Evolutionary conservation across 805 yeast genomes (phyloP).

Genomic region (Grigorovia transvaalensis): DNA sequence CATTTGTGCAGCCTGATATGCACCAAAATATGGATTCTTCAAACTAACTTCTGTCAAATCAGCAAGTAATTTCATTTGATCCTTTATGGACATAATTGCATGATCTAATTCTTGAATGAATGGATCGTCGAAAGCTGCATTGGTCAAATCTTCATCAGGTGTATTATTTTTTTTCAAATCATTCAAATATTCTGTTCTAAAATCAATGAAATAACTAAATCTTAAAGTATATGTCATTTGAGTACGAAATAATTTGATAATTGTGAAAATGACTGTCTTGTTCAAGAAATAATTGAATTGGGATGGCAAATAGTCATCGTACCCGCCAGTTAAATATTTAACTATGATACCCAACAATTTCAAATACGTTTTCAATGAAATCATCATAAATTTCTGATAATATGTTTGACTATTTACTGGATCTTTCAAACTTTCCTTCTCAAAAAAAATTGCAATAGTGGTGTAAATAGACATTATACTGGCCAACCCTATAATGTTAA

Average conservation of each 20-base stretch:
- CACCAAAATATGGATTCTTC: slow-evolving; percentile 7
- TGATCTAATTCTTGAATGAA: neutral
- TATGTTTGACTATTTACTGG: slow-evolving; percentile 3
- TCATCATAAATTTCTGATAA: slow-evolving; percentile 7
- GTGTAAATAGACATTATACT: slow-evolving; percentile 8
- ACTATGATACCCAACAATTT: slow-evolving; percentile 2
- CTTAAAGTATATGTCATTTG: slow-evolving; percentile 10
- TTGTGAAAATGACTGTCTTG: slow-evolving; percentile 7
- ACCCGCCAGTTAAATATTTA: slow-evolving; percentile 8
- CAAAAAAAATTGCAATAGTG: slow-evolving; percentile 10
- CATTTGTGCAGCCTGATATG: slow-evolving; percentile 9
- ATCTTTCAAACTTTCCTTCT: slow-evolving; percentile 4
- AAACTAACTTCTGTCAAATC: slow-evolving; percentile 3
- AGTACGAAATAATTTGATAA: slow-evolving; percentile 8
- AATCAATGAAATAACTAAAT: slow-evolving; percentile 7
- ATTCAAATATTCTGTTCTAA: neutral
- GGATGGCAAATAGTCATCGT: neutral
- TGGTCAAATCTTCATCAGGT: neutral
- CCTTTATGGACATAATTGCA: slow-evolving; percentile 1
- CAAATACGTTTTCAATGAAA: slow-evolving; percentile 4
- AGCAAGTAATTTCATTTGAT: slow-evolving; percentile 4
- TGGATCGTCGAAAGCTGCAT: neutral
- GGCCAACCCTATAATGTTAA: slow-evolving; percentile 9
- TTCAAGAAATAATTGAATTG: slow-evolving; percentile 7
- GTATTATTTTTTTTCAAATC: neutral